Conservation (phyloP, 2,329 filamentous ascomycete species). For the Calycina marina region DNA sequence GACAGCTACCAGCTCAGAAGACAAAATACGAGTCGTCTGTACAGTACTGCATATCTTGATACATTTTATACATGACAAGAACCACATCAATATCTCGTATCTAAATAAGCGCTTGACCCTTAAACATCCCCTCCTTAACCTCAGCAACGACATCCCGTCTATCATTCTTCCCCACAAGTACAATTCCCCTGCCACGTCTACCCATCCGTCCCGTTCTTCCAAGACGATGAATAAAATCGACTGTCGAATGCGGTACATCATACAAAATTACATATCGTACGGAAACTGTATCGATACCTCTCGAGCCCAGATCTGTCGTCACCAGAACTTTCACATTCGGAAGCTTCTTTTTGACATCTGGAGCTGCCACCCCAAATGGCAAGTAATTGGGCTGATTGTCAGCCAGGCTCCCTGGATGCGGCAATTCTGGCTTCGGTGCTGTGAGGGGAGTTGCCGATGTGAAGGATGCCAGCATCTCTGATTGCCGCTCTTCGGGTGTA, state of each 20-base stretch:
- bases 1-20: no score
- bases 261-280: conserved; percentile 88
- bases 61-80: conserved; percentile 6
- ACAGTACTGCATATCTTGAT: neutral
- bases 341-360: conserved; percentile 27
- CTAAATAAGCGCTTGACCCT: conserved; percentile 61
- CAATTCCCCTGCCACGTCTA: conserved; percentile 73
- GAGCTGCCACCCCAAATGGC: conserved; percentile 15
- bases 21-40: no score
- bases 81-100: conserved; percentile 1
- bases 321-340: conserved; percentile 81
- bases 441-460: conserved; percentile 30
- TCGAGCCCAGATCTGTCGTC: conserved; percentile 80
- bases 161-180: conserved; percentile 80
- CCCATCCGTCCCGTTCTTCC: conserved; percentile 90
- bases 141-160: conserved; percentile 81
- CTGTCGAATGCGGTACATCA: conserved; percentile 93
- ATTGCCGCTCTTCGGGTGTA: conserved; percentile 61
- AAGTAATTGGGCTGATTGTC: conserved; percentile 23
- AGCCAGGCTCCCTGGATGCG: conserved; percentile 26
- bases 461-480: conserved; percentile 63
- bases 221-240: conserved; percentile 95
- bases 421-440: conserved; percentile 21
- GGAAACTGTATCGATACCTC: conserved; percentile 86
- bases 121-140: conserved; percentile 80